phyloP scores from a whole-genome alignment of 192 early-diverging fungal species.

The Podila minutissima region DNA sequence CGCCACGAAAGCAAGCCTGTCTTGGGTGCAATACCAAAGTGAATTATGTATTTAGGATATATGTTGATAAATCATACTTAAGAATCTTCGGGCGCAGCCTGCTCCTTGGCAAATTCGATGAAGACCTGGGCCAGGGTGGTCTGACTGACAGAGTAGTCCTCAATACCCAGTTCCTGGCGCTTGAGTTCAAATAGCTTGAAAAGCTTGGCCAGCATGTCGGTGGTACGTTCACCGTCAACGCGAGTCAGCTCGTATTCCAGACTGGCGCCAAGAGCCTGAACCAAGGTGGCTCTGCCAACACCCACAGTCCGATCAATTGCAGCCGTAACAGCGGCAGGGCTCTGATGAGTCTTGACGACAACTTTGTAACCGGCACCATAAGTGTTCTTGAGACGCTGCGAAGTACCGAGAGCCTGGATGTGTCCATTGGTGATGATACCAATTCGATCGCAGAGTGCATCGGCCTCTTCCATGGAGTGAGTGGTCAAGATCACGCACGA shows the following conservation, averaged over 20 bases:
- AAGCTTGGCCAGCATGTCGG: slow-evolving; percentile 53
- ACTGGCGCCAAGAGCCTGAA: slow-evolving; percentile 48
- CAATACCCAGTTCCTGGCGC: slow-evolving; percentile 42
- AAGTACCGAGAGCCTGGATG: slow-evolving; percentile 55
- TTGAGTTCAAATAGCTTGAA: slow-evolving; percentile 58
- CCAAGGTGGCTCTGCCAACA: slow-evolving; percentile 27
- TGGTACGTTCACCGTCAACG: slow-evolving; percentile 37
- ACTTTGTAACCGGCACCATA: slow-evolving; percentile 61
- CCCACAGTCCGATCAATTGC: slow-evolving; percentile 21
- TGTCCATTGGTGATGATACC: slow-evolving; percentile 60
- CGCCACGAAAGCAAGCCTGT: too few species aligned
- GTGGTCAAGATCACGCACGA: slow-evolving; percentile 54
- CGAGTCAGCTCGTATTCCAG: slow-evolving; percentile 52
- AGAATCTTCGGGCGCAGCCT: slow-evolving; percentile 38
- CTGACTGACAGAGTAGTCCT: slow-evolving; percentile 68
- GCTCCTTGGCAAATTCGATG: slow-evolving; percentile 66
- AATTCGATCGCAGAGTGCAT: slow-evolving; percentile 58
- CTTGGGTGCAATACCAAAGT: background rate
- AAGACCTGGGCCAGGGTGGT: slow-evolving; percentile 72
- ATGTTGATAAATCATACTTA: background rate
- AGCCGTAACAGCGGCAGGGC: slow-evolving; percentile 14
- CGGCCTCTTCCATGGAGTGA: slow-evolving; percentile 57
- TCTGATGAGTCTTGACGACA: slow-evolving; percentile 35
- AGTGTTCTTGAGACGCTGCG: slow-evolving; percentile 59
- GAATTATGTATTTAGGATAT: background rate